Percentiles rank a stretch among this genome's conserved stretches.
phyloP scores from a whole-genome alignment of 75 land plant genomes.

The Larix kaempferi region DNA sequence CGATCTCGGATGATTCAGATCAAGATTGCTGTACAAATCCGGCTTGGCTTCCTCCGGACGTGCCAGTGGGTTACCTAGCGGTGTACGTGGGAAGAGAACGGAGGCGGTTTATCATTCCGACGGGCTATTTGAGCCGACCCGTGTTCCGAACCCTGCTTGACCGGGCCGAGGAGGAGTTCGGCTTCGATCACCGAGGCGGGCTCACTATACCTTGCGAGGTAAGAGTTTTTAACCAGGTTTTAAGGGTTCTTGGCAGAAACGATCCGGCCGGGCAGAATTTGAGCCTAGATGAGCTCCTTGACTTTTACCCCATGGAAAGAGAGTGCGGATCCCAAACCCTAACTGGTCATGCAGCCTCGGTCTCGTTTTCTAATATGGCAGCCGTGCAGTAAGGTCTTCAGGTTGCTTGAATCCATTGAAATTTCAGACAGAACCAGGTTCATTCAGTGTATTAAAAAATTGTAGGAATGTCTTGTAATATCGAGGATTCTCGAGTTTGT shows the following conservation, averaged over 20 bases:
- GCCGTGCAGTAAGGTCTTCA: too few species aligned
- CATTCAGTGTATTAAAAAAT: too few species aligned
- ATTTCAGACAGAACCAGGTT: too few species aligned
- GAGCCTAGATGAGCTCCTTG: neutral
- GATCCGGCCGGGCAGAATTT: neutral
- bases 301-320: neutral
- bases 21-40: neutral
- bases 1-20: neutral
- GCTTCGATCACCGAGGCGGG: slow-evolving; percentile 30
- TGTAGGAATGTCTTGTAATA: too few species aligned
- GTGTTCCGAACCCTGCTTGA: slow-evolving; percentile 20
- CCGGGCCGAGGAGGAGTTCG: slow-evolving; percentile 35
- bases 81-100: neutral
- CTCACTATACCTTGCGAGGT: slow-evolving; percentile 33
- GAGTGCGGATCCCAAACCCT: neutral
- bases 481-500: too few species aligned
- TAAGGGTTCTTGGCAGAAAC: slow-evolving; percentile 8
- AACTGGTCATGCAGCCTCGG: too few species aligned
- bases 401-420: too few species aligned
- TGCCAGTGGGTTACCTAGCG: slow-evolving; percentile 2
- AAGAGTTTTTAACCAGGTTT: slow-evolving; percentile 15
- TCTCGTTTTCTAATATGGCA: too few species aligned
- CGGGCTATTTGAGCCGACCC: slow-evolving; percentile 15
- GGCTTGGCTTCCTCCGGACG: neutral
- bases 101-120: slow-evolving; percentile 23